Conservation (phyloP, 495 filamentous ascomycete species). For the Penicillium antarcticum region DNA sequence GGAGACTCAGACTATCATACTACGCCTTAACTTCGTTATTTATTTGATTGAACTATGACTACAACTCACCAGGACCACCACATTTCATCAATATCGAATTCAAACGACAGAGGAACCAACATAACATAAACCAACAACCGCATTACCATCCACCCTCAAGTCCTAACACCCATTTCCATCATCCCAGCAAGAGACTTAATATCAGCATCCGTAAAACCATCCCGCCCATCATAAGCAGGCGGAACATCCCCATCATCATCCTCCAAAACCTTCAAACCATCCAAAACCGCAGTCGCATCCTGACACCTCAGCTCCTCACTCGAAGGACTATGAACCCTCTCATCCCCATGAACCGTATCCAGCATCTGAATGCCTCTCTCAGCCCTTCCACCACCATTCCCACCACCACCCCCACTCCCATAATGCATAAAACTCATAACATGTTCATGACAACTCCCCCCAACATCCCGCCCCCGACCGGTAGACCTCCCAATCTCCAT, state of each 20-base stretch:
- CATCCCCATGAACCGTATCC: neutral
- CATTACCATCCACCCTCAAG: neutral
- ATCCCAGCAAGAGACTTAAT: constrained; percentile 12
- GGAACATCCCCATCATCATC: constrained; percentile 4
- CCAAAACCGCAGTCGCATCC: neutral
- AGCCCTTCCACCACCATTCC: neutral
- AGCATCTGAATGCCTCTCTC: neutral
- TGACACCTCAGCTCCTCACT: neutral
- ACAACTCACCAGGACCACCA: no score
- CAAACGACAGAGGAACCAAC: neutral
- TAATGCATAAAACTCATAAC: constrained; percentile 39
- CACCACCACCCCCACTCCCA: neutral
- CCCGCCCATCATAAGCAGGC: constrained; percentile 15
- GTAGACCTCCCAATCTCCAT: neutral
- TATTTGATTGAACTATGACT: no score
- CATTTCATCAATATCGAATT: no score
- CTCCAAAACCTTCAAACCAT: neutral
- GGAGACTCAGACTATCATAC: neutral
- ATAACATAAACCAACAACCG: neutral
- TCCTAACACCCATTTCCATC: neutral
- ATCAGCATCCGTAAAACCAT: neutral
- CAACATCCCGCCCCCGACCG: neutral
- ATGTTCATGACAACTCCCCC: constrained; percentile 10
- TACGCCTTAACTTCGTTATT: neutral
- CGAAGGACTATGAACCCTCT: neutral